Conservation (phyloP, 768 basidiomycete species). For the Amanita thiersii region DNA sequence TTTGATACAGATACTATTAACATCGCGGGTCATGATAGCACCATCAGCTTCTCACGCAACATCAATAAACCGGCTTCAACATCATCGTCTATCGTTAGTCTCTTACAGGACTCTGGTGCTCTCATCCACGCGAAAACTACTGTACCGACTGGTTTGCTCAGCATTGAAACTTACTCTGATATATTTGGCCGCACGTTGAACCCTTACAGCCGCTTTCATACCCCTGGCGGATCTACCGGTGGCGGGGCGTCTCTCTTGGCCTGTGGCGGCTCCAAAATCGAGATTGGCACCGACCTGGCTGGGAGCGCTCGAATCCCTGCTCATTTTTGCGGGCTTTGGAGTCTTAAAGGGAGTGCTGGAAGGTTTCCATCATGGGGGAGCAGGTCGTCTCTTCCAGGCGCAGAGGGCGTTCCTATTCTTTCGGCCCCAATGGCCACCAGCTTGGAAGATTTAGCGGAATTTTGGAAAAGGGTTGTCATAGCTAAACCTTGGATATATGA, state of each 20-base stretch:
- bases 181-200: conserved; percentile 57
- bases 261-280: conserved; percentile 54
- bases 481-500: conserved; percentile 67
- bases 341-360: conserved; percentile 51
- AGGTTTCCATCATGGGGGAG: conserved; percentile 50
- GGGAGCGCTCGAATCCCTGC: conserved; percentile 70
- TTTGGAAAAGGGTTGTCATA: conserved; percentile 54
- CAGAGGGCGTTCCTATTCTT: conserved; percentile 47
- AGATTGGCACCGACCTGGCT: conserved; percentile 67
- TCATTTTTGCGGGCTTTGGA: conserved; percentile 65
- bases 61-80: conserved; percentile 32
- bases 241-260: conserved; percentile 66
- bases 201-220: conserved; percentile 46
- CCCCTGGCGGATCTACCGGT: conserved; percentile 59
- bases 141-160: conserved; percentile 45
- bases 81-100: conserved; percentile 46
- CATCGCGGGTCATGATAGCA: conserved; percentile 52
- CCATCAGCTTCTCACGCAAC: conserved; percentile 51
- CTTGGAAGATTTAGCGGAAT: conserved; percentile 54
- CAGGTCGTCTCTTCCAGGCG: conserved; percentile 37
- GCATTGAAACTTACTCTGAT: conserved; percentile 51
- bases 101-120: conserved; percentile 56
- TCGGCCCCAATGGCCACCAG: conserved; percentile 55
- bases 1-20: conserved; percentile 30
- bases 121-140: conserved; percentile 59